These are phyloP conservation scores for Sporothrix protearum DNA, from an alignment of 2,329 filamentous ascomycete species.

Conservation along the genomic window DNA sequence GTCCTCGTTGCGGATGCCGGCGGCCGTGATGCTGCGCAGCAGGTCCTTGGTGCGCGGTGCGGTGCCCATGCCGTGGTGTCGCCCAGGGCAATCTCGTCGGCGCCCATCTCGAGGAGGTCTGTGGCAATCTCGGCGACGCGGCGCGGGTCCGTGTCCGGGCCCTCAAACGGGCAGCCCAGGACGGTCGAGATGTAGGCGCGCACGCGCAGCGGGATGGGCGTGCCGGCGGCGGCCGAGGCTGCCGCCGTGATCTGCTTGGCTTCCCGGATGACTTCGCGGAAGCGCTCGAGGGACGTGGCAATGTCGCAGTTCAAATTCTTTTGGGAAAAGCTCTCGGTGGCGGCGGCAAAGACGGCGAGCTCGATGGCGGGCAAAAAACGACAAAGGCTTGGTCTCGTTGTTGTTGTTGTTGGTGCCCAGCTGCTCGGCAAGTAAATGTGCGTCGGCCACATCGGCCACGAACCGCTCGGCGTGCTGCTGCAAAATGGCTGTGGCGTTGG, in stretches of 20 bases:
- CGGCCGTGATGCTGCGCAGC: constrained; percentile 60
- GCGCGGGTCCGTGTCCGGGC: constrained; percentile 60
- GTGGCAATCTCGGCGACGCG: constrained; percentile 63
- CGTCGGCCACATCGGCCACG: constrained; percentile 49
- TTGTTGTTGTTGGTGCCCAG: background rate
- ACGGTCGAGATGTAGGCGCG: constrained; percentile 79
- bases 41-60: constrained; percentile 65
- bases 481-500: constrained; percentile 57
- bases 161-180: constrained; percentile 74
- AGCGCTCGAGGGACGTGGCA: constrained; percentile 66
- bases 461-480: constrained; percentile 48
- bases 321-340: constrained; percentile 74
- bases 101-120: constrained; percentile 76
- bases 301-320: constrained; percentile 82
- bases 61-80: constrained; percentile 92
- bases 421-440: constrained; percentile 24
- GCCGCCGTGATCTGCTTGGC: constrained; percentile 56
- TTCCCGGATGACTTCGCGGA: constrained; percentile 65
- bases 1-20: constrained; percentile 65
- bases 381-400: background rate
- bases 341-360: constrained; percentile 62
- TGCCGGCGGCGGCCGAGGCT: background rate
- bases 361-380: constrained; percentile 41
- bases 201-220: constrained; percentile 55
- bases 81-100: constrained; percentile 84